phyloP scores from a whole-genome alignment of 139 green algal genomes.

The Raphidocelis subcapitata region DNA sequence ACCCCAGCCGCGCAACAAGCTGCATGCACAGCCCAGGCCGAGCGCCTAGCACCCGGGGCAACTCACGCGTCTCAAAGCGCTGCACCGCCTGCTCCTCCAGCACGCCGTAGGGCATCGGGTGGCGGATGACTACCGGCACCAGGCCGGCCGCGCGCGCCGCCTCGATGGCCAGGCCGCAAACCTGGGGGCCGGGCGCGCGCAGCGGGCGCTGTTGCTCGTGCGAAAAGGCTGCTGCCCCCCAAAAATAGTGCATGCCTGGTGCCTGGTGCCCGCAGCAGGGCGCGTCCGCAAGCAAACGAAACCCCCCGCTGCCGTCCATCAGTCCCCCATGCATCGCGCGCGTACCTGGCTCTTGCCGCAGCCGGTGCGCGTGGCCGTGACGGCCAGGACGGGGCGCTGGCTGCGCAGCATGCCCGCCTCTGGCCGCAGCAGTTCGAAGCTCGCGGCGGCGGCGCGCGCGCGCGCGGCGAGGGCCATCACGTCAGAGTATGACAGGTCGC shows the following conservation, averaged over 20 bases:
- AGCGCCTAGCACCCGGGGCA: no score
- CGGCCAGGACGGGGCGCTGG: slow-evolving; percentile 33
- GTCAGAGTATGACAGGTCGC: slow-evolving; percentile 1
- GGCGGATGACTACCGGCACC: slow-evolving; percentile 35
- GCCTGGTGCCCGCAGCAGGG: no score
- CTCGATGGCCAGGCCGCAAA: slow-evolving; percentile 8
- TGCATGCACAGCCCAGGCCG: no score
- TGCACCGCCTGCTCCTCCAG: slow-evolving; percentile 30
- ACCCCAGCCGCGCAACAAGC: no score
- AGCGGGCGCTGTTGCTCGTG: no score
- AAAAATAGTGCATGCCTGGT: no score
- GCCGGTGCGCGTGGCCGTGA: slow-evolving; percentile 37
- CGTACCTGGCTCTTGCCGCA: slow-evolving; percentile 47
- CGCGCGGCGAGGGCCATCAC: slow-evolving; percentile 31
- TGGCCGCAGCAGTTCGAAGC: slow-evolving; percentile 30
- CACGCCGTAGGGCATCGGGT: slow-evolving; percentile 55
- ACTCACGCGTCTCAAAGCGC: no score
- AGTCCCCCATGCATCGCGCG: no score
- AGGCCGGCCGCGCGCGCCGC: slow-evolving; percentile 2
- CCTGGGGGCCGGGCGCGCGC: no score
- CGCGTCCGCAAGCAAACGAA: no score
- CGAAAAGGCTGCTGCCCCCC: no score
- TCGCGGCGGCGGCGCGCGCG: slow-evolving; percentile 37
- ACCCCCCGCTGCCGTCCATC: no score
- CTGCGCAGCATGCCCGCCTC: slow-evolving; percentile 28